A percentile compares a stretch with the other conserved stretches of the same genome.
Conservation (phyloP, 257 asterid species). For the Lavandula angustifolia region DNA sequence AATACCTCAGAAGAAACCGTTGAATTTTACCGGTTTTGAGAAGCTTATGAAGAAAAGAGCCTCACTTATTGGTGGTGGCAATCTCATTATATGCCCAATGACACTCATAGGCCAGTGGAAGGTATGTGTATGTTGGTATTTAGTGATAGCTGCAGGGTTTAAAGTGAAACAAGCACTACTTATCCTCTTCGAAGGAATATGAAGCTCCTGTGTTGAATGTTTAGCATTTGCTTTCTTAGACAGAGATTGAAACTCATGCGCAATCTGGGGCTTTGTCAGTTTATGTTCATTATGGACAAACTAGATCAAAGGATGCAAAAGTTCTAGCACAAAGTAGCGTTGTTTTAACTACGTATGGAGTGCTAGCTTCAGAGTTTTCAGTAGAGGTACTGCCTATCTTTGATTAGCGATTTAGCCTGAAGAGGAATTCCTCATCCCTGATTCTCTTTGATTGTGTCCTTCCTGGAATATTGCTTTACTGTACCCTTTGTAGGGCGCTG, state of each 20-base stretch:
- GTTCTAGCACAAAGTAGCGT: conserved; percentile 77
- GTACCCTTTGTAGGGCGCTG: conserved; percentile 55
- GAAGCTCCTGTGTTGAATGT: conserved; percentile 32
- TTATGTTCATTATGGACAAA: conserved; percentile 90
- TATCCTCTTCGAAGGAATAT: conserved; percentile 1
- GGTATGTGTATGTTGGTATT: conserved; percentile 47
- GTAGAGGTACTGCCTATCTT: conserved; percentile 59
- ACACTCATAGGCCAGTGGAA: conserved; percentile 98
- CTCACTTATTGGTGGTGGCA: conserved; percentile 68
- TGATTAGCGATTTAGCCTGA: conserved; percentile 31
- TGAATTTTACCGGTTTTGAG: conserved; percentile 61
- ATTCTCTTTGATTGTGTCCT: neutral
- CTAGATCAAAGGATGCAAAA: conserved; percentile 81
- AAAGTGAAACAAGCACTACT: conserved; percentile 19
- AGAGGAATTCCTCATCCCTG: conserved; percentile 11
- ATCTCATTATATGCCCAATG: conserved; percentile 92
- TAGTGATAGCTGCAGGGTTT: conserved; percentile 30
- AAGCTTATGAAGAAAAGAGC: conserved; percentile 60
- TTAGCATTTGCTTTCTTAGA: conserved; percentile 42
- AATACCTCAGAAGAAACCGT: conserved; percentile 47
- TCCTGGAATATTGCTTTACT: conserved; percentile 20
- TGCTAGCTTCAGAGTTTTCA: conserved; percentile 83
- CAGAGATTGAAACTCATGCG: conserved; percentile 91
- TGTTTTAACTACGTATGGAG: conserved; percentile 93
- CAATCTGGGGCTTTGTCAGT: conserved; percentile 72